These are phyloP conservation scores for Arabidopsis suecica DNA, from an alignment of 345 rosid genomes.

Conservation along the genomic window DNA sequence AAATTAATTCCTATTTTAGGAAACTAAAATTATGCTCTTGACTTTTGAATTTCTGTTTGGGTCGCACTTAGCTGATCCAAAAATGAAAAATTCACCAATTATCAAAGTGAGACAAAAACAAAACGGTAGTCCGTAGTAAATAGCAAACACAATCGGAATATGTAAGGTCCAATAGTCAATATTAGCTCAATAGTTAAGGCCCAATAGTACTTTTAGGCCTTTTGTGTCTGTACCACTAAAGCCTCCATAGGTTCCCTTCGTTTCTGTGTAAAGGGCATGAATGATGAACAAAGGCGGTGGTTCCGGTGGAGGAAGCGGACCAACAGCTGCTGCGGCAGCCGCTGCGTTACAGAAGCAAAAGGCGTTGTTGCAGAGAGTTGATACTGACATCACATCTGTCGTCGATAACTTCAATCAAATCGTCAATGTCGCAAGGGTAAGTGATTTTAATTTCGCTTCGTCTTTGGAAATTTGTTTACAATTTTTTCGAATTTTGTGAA, in stretches of 20 bases:
- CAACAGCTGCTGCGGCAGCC: constrained; percentile 79
- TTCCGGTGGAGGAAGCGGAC: constrained; percentile 62
- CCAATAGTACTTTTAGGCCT: background rate
- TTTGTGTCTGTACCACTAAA: too few relatives aligned
- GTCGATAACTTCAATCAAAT: constrained; percentile 88
- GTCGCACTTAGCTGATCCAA: background rate
- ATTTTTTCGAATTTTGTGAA: background rate
- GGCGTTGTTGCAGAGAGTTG: constrained; percentile 80
- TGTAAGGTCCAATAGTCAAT: background rate
- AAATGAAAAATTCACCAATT: background rate
- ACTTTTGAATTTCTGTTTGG: background rate
- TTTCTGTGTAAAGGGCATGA: background rate
- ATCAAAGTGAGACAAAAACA: background rate
- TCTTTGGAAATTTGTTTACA: background rate
- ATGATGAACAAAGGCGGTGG: constrained; percentile 77
- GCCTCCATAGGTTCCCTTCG: background rate
- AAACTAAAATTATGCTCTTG: background rate
- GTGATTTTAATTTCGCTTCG: background rate
- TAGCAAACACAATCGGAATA: background rate
- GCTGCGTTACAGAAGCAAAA: constrained; percentile 92
- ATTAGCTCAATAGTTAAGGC: background rate
- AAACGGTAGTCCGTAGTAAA: too few relatives aligned
- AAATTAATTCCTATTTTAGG: background rate
- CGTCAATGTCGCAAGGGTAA: constrained; percentile 78
- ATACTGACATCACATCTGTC: constrained; percentile 74